Evolutionary conservation across 2,329 filamentous ascomycete species (phyloP).

Genomic region (Chrysoporthe deuterocubensis): DNA sequence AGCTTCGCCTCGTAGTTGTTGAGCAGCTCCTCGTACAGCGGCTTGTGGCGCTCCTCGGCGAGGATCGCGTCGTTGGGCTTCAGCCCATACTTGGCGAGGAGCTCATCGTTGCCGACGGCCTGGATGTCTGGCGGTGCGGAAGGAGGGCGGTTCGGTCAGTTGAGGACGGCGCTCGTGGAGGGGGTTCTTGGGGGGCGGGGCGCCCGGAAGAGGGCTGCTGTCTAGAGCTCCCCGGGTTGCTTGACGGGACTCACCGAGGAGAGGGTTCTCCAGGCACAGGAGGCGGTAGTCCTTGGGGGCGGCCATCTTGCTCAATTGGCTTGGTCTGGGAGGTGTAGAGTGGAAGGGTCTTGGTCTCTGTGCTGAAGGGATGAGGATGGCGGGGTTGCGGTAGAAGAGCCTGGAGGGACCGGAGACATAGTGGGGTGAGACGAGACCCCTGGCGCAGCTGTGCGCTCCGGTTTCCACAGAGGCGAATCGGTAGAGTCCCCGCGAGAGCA

Average conservation of each 20-base stretch:
- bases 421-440: slow-evolving; percentile 29
- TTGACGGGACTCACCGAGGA: slow-evolving; percentile 72
- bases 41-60: slow-evolving; percentile 86
- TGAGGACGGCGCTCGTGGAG: slow-evolving; percentile 6
- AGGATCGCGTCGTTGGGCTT: slow-evolving; percentile 98
- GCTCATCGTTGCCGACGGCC: slow-evolving; percentile 76
- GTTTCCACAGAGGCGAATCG: slow-evolving; percentile 22
- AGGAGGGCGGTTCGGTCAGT: slow-evolving; percentile 13
- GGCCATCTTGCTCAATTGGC: slow-evolving; percentile 62
- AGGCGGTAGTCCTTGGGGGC: slow-evolving; percentile 81
- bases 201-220: not conserved
- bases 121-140: slow-evolving; percentile 74
- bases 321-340: slow-evolving; percentile 29
- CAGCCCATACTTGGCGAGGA: slow-evolving; percentile 90
- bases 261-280: slow-evolving; percentile 94
- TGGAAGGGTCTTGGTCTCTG: slow-evolving; percentile 28
- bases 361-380: slow-evolving; percentile 36
- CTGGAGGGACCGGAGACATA: slow-evolving; percentile 23
- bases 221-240: slow-evolving; percentile 27
- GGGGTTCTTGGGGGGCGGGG: not conserved
- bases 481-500: slow-evolving; percentile 23
- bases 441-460: slow-evolving; percentile 15
- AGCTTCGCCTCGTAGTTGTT: slow-evolving; percentile 91
- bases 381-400: slow-evolving; percentile 34
- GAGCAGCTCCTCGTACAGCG: slow-evolving; percentile 90